These are phyloP conservation scores for Eucalyptus regnans DNA, from an alignment of 345 rosid species.

Conservation along the genomic window DNA sequence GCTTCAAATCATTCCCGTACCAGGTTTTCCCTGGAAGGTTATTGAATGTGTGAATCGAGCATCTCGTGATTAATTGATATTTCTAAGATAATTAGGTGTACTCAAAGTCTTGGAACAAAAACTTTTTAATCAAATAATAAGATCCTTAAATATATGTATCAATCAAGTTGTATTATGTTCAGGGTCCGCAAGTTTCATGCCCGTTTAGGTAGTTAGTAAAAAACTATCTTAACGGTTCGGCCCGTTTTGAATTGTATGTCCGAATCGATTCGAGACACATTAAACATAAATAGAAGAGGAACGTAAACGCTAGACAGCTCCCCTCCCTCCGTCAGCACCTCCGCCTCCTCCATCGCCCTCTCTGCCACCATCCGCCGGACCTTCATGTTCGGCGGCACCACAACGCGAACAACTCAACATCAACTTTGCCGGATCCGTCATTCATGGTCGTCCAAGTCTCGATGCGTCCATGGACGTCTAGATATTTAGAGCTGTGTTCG, in stretches of 20 bases:
- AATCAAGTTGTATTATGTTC: not conserved
- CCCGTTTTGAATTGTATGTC: not conserved
- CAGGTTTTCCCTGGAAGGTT: rapidly evolving
- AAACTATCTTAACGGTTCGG: not conserved
- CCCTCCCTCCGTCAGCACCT: not conserved
- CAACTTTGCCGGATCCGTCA: not conserved
- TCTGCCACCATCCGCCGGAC: not conserved
- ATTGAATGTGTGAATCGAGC: too few relatives aligned
- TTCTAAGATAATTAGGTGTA: not conserved
- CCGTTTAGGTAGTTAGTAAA: not conserved
- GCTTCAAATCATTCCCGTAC: too few relatives aligned
- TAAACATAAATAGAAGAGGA: not conserved
- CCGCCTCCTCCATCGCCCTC: not conserved
- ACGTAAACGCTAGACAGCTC: not conserved
- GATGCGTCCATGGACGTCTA: not conserved
- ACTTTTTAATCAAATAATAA: not conserved
- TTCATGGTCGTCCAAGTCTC: not conserved
- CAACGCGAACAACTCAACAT: not conserved
- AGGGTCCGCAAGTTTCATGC: not conserved
- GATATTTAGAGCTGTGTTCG: not conserved
- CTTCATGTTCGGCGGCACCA: not conserved
- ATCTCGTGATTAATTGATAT: rapidly evolving
- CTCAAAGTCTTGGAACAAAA: not conserved
- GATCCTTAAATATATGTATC: not conserved
- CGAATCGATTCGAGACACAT: not conserved